phyloP scores from a whole-genome alignment of 2,329 filamentous ascomycete genomes.

The Bipolaris zeicola region DNA sequence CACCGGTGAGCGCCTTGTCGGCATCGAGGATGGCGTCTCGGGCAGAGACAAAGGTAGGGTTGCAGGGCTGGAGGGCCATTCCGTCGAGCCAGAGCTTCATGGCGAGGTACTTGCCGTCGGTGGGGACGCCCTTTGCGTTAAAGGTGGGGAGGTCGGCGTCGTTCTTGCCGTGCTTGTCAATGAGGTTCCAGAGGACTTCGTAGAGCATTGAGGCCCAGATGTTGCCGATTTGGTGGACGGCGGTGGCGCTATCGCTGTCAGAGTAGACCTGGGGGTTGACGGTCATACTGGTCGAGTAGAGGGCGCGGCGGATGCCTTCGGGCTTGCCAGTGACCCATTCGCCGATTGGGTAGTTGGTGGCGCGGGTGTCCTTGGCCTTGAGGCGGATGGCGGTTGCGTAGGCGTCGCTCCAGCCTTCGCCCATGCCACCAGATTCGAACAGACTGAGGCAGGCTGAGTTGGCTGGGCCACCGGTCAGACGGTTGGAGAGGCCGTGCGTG shows the following conservation, averaged over 20 bases:
- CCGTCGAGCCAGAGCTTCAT: constrained; percentile 61
- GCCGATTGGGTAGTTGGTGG: constrained; percentile 57
- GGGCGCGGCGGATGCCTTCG: constrained; percentile 56
- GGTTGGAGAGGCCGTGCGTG: constrained; percentile 58
- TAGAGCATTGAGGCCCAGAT: constrained; percentile 61
- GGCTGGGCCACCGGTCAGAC: constrained; percentile 63
- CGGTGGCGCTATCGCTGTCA: constrained; percentile 46
- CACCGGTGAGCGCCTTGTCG: constrained; percentile 58
- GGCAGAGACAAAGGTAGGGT: constrained; percentile 59
- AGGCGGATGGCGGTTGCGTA: constrained; percentile 59
- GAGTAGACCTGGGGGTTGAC: constrained; percentile 60
- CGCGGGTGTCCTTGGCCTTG: constrained; percentile 54
- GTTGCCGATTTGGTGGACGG: constrained; percentile 58
- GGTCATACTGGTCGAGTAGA: constrained; percentile 58
- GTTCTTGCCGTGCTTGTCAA: constrained; percentile 62
- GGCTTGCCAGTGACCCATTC: constrained; percentile 56
- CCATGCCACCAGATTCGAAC: constrained; percentile 62
- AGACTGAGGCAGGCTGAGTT: constrained; percentile 58
- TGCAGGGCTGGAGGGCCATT: constrained; percentile 63
- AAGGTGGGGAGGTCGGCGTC: constrained; percentile 52
- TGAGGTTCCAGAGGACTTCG: constrained; percentile 64
- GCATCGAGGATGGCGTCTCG: constrained; percentile 63
- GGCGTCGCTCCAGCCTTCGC: constrained; percentile 65
- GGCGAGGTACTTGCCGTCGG: constrained; percentile 58
- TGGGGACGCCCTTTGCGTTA: constrained; percentile 54